These are phyloP conservation scores for Verticillium nubilum DNA, from an alignment of 2,329 filamentous ascomycete genomes.

Conservation along the genomic window DNA sequence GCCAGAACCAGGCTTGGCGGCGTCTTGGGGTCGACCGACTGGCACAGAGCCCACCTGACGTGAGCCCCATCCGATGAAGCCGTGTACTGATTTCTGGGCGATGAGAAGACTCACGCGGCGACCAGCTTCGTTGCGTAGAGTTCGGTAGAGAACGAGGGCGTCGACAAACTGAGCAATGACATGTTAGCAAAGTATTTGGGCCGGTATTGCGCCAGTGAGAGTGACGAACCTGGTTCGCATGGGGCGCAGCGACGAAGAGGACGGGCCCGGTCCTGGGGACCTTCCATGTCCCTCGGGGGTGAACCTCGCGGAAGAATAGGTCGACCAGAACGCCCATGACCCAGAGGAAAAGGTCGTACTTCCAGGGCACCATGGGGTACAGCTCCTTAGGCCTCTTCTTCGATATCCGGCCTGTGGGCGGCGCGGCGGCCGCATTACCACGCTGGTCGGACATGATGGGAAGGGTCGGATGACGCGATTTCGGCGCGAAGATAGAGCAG, in stretches of 20 bases:
- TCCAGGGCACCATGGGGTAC: constrained; percentile 62
- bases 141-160: constrained; percentile 86
- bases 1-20: constrained; percentile 72
- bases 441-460: constrained; percentile 1
- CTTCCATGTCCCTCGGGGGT: constrained; percentile 91
- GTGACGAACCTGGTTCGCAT: constrained; percentile 81
- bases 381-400: constrained; percentile 43
- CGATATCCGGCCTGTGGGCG: constrained; percentile 18
- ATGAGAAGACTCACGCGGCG: constrained; percentile 90
- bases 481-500: neutral
- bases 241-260: constrained; percentile 92
- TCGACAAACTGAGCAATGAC: constrained; percentile 71
- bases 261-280: constrained; percentile 84
- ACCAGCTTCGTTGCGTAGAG: constrained; percentile 77
- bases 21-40: constrained; percentile 88
- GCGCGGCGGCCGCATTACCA: constrained; percentile 10
- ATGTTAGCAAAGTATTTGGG: neutral
- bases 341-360: constrained; percentile 75
- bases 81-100: constrained; percentile 89
- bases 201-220: too few species aligned
- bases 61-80: constrained; percentile 86
- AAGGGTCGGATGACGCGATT: neutral
- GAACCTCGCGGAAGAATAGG: constrained; percentile 96
- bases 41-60: constrained; percentile 82
- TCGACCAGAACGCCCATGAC: constrained; percentile 79